Percentiles rank a stretch among this genome's conserved stretches.
Conservation (phyloP, 169 alveolate genomes). For the Plasmodium gallinaceum region DNA sequence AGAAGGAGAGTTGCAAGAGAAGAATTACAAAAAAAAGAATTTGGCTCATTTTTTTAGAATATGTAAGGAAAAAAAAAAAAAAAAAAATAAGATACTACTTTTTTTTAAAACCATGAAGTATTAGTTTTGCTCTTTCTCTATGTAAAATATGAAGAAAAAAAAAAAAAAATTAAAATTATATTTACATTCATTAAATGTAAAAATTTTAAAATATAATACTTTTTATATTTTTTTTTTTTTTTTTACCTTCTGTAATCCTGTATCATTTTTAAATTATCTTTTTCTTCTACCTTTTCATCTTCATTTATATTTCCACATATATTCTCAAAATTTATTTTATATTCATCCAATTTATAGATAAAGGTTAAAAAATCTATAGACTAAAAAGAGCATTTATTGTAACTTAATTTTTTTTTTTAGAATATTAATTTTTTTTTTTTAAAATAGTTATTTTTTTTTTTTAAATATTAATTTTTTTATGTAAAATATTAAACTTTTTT, state of each 20-base stretch:
- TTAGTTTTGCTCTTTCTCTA: constrained; percentile 52
- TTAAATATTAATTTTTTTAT: neutral
- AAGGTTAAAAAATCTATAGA: constrained; percentile 38
- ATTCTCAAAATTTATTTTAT: neutral
- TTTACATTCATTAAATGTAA: neutral
- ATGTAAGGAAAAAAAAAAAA: neutral
- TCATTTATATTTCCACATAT: neutral
- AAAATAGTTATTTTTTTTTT: no score
- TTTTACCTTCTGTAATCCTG: constrained; percentile 49
- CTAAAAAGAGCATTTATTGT: neutral
- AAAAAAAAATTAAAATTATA: no score
- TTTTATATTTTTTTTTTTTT: neutral
- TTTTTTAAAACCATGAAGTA: constrained; percentile 49
- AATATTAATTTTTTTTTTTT: constrained; percentile 16
- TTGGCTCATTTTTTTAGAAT: constrained; percentile 66
- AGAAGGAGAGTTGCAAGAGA: constrained; percentile 70
- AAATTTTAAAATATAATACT: neutral
- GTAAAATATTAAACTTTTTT: neutral
- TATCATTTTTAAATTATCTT: constrained; percentile 25
- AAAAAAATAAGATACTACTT: constrained; percentile 12
- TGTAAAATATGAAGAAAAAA: neutral
- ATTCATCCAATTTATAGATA: constrained; percentile 30
- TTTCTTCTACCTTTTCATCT: constrained; percentile 6
- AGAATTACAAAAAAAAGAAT: constrained; percentile 72
- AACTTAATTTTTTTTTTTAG: constrained; percentile 13